phyloP scores from a whole-genome alignment of 805 yeast genomes.

The Torulaspora indica region DNA sequence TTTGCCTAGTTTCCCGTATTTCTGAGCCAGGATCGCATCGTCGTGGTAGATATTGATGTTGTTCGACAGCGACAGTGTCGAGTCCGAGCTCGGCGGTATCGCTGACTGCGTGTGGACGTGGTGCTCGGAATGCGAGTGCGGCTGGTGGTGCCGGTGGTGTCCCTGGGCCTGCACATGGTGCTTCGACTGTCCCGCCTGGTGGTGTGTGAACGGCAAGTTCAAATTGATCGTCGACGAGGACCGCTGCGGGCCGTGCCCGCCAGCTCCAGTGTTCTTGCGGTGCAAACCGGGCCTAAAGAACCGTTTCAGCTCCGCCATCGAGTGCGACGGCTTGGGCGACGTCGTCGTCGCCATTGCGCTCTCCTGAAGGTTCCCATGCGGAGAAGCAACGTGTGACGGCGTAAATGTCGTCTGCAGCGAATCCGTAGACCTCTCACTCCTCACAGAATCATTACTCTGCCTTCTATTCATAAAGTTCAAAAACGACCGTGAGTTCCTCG shows the following conservation, averaged over 20 bases:
- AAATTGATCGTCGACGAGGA: slow-evolving; percentile 10
- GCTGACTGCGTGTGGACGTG: slow-evolving; percentile 36
- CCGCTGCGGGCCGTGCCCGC: background rate
- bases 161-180: slow-evolving; percentile 1
- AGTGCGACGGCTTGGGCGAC: slow-evolving; percentile 34
- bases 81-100: slow-evolving; percentile 36
- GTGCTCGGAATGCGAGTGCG: slow-evolving; percentile 18
- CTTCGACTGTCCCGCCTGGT: slow-evolving; percentile 1
- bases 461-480: slow-evolving; percentile 32
- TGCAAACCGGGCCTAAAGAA: slow-evolving; percentile 54
- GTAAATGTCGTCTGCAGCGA: slow-evolving; percentile 19
- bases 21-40: slow-evolving; percentile 49
- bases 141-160: slow-evolving; percentile 5
- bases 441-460: slow-evolving; percentile 31
- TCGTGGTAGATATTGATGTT: slow-evolving; percentile 42
- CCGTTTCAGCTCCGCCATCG: slow-evolving; percentile 69
- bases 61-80: slow-evolving; percentile 33
- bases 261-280: slow-evolving; percentile 21
- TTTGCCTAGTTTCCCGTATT: slow-evolving; percentile 72
- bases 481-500: slow-evolving; percentile 30
- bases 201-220: slow-evolving; percentile 10
- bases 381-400: slow-evolving; percentile 6
- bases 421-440: slow-evolving; percentile 30
- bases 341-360: slow-evolving; percentile 8
- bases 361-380: slow-evolving; percentile 7